Evolutionary conservation across 1,284 basidiomycete genomes (phyloP).

Genomic region (Athelia sp.): DNA sequence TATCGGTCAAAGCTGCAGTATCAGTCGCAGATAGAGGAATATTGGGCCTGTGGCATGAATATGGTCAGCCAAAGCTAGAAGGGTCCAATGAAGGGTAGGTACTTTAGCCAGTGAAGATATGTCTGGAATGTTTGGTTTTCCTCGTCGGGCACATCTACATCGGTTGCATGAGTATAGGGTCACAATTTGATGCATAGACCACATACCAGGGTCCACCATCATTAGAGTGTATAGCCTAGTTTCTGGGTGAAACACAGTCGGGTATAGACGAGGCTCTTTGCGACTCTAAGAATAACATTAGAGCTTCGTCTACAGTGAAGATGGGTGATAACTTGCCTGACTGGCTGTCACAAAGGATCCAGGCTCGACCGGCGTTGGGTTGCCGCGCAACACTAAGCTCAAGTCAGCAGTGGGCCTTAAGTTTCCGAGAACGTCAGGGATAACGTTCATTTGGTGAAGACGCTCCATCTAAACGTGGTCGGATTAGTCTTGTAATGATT

Average conservation of each 20-base stretch:
- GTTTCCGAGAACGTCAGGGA: conserved; percentile 81
- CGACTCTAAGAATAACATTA: conserved; percentile 42
- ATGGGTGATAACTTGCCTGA: conserved; percentile 38
- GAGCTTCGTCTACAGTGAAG: background rate
- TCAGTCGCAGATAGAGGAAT: conserved; percentile 67
- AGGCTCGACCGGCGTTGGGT: conserved; percentile 50
- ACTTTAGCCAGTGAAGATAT: conserved; percentile 87
- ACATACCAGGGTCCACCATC: conserved; percentile 78
- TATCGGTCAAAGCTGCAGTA: conserved; percentile 32
- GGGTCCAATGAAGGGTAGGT: conserved; percentile 22
- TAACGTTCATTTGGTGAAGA: conserved; percentile 82
- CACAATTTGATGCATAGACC: conserved; percentile 1
- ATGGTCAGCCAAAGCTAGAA: background rate
- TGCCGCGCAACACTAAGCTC: conserved; percentile 37
- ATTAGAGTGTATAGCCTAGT: conserved; percentile 83
- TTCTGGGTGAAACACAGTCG: conserved; percentile 77
- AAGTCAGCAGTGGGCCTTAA: conserved; percentile 75
- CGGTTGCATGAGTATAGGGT: conserved; percentile 4
- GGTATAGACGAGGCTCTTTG: conserved; percentile 57
- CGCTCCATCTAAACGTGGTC: conserved; percentile 76
- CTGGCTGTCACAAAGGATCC: conserved; percentile 63
- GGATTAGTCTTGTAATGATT: background rate
- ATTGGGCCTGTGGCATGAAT: conserved; percentile 57
- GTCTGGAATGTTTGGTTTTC: conserved; percentile 61
- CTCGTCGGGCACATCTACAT: conserved; percentile 73